phyloP scores from a whole-genome alignment of 331 rosid genomes.

The Quercus lobata region DNA sequence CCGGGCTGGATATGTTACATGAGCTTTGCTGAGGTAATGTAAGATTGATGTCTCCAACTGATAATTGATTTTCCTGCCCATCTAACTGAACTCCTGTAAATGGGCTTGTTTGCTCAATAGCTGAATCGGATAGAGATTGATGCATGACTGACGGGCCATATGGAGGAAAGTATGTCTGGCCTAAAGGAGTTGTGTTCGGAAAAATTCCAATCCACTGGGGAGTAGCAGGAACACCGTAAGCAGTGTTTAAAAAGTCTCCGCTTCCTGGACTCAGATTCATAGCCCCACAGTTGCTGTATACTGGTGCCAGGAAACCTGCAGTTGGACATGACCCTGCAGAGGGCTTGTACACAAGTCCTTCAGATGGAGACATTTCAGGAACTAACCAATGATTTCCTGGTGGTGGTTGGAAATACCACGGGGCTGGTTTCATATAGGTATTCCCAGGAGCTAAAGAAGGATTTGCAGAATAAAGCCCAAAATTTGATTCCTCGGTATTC shows the following conservation, averaged over 20 bases:
- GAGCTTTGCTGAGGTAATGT: constrained; percentile 35
- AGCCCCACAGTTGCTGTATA: constrained; percentile 34
- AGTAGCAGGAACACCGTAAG: constrained; percentile 39
- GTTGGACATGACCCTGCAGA: constrained; percentile 49
- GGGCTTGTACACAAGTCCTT: constrained; percentile 74
- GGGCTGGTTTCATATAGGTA: constrained; percentile 26
- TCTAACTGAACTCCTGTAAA: constrained; percentile 27
- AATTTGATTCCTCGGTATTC: constrained; percentile 19
- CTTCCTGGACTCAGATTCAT: constrained; percentile 21
- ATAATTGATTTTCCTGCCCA: constrained; percentile 42
- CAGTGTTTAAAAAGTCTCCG: constrained; percentile 34
- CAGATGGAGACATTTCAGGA: constrained; percentile 77
- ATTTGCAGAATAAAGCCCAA: constrained; percentile 31
- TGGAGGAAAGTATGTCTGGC: constrained; percentile 40
- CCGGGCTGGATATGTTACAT: constrained; percentile 46
- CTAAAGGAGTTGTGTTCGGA: constrained; percentile 29
- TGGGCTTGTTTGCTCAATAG: constrained; percentile 32
- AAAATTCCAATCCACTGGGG: constrained; percentile 37
- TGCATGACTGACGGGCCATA: constrained; percentile 30
- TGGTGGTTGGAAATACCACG: constrained; percentile 40
- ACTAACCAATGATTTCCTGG: constrained; percentile 78
- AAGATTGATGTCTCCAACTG: constrained; percentile 31
- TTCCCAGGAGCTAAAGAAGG: constrained; percentile 31
- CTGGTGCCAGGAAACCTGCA: constrained; percentile 49
- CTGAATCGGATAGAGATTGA: constrained; percentile 35